Base-by-base conservation (phyloP, 139 green algal species). In the Gonium pectorale region DNA sequence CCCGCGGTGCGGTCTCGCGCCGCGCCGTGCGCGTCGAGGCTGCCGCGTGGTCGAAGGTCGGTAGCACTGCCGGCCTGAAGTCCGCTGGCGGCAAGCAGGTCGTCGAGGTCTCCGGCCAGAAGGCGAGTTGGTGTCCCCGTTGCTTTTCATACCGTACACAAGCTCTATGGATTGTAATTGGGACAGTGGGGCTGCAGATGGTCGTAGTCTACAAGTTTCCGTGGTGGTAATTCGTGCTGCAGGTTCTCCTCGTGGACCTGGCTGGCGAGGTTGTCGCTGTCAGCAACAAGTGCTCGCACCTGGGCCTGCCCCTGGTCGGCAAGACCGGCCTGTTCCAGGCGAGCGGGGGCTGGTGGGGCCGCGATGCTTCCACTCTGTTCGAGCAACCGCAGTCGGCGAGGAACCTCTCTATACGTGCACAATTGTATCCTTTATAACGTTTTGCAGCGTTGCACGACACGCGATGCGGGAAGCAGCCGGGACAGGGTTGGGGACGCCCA, bases 281-380 rank as follows among this genome's bases (percentile, higher is more conserved):
- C 27, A 85, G 51, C 78, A 97, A 96, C 89, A 96, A 97, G 90
- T 96, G 94, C 91, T 75, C 69, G 0, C 94, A 97, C 87, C 81
- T 97, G 60, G 92, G 92, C 31, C 89, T 97, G 72, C 91, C 93
- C 6, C 79, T 97, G 27, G 86, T 94, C 11, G 94, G 94, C 80
- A 96, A 96, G 87, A 94, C 87, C 1, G 79, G 51, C 17, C 44
- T 94, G 51, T 80, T 75, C 63, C 63, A 85, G 72, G 71, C 66
- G 40, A 8, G 9, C n/a, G 31, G 17, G 60, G 17, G 37, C 2
- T 46, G 43, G n/a, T 31, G 49, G 19, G 37, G 8, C 35, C 29
- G 54, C 4, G 17, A 35, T 81, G 81, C 56, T 69, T 44, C 49
- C 29, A 41, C 6, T 41, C 29, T 29, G 41, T 41, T n/a, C n/a